Evolutionary conservation across 257 asterid species (phyloP).

Genomic region (Sherardia arvensis): DNA sequence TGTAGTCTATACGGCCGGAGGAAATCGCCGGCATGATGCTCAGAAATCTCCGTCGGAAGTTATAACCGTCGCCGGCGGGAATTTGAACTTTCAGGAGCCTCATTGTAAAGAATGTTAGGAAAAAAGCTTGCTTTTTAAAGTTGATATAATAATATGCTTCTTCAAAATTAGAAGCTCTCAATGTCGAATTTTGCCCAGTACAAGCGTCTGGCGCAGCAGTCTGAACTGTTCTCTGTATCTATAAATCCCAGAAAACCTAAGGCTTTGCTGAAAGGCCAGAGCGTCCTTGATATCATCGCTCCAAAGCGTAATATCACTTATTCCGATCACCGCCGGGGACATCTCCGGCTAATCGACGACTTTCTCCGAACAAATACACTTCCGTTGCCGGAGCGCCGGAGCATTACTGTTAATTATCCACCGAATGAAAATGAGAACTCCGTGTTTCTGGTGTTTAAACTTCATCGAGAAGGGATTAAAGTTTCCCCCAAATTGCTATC

Average conservation of each 20-base stretch:
- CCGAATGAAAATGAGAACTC: constrained; percentile 10
- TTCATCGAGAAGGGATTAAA: constrained; percentile 17
- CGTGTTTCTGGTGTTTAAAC: constrained; percentile 11
- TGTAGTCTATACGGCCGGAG: constrained; percentile 29
- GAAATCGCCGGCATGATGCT: constrained; percentile 10
- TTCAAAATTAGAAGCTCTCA: neutral
- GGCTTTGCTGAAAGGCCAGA: constrained; percentile 2
- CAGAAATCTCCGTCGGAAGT: constrained; percentile 17
- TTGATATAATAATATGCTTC: neutral
- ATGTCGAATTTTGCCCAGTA: neutral
- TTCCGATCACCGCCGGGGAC: constrained; percentile 7
- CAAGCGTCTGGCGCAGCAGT: neutral
- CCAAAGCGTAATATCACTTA: constrained; percentile 17
- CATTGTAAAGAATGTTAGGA: constrained; percentile 15
- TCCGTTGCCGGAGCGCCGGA: constrained; percentile 6
- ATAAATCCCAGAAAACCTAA: neutral
- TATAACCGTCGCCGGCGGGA: constrained; percentile 4
- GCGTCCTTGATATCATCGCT: constrained; percentile 16
- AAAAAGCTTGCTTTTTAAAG: neutral
- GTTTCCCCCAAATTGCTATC: constrained; percentile 17
- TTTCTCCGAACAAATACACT: constrained; percentile 20
- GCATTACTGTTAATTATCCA: neutral
- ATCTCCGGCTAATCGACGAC: constrained; percentile 22
- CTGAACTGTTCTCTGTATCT: neutral
- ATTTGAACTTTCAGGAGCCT: constrained; percentile 15